Base-by-base conservation (phyloP, 805 yeast genomes). In the Myxozyma melibiosi region DNA sequence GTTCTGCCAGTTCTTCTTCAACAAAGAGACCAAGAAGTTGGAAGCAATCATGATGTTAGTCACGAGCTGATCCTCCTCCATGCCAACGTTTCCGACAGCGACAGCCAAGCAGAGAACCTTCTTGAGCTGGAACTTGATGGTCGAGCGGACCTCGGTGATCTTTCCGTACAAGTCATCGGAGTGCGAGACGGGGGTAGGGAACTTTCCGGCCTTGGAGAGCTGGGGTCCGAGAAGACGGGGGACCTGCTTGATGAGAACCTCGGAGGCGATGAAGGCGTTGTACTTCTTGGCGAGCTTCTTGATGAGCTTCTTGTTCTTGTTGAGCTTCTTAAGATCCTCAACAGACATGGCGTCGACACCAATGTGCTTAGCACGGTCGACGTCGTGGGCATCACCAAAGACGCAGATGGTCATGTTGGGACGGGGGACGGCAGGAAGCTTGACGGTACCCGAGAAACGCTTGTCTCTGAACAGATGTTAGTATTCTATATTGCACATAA, bases 1-100 rank as follows among this genome's bases (percentile, higher is more conserved):
- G 82, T 94, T 94, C 86, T 94, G 99, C 99, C 99, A 94, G 96
- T 94, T 90, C 92, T 94, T 94, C 96, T 94, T 94, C 80, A 94
- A 85, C 80, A 94, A 83, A 70, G 99, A 94, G 71, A 94, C 99
- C 79, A 94, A 88, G 86, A 94, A 94, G 96, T 94, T 94, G 71
- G 96, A 84, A 71, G 99, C 84, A 94, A 94, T 85, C 90, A 94
- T 84, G 83, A 94, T 90, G 82, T 94, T 99, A 86, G 92, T 88
- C 74, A 88, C 96, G 75, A 94, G 82, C 72, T 84, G 83, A 72
- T 90, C 97, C 84, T 92, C 94, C 75, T 88, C 95, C 99, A 94
- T 94, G 81, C 91, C 99, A 73, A 94, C 97, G 94, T 94, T 84
- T 81, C 97, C 99, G 74, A 94, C 87, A 71, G 99, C 98, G 76